Conservation (phyloP, 2,329 filamentous ascomycete species). For the Coleophoma cylindrospora region DNA sequence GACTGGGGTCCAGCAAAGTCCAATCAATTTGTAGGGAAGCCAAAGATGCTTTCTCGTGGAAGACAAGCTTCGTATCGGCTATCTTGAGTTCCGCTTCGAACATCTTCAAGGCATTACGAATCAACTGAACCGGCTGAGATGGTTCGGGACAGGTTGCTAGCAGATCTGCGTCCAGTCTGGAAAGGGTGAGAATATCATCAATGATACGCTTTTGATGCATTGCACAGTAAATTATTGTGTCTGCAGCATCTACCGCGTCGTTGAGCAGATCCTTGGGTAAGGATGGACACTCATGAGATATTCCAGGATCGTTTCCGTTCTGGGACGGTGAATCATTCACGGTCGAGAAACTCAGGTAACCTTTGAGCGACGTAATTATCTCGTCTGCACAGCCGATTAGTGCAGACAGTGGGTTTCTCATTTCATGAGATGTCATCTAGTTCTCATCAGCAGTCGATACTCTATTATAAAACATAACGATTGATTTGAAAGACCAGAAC, state of each 20-base stretch:
- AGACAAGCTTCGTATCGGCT: slow-evolving; percentile 61
- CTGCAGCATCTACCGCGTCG: slow-evolving; percentile 66
- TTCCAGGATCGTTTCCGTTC: neutral
- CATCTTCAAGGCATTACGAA: slow-evolving; percentile 67
- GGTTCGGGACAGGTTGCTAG: slow-evolving; percentile 66
- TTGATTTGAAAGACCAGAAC: neutral
- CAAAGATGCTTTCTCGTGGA: slow-evolving; percentile 59
- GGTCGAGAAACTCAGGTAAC: neutral
- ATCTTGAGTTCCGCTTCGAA: slow-evolving; percentile 70
- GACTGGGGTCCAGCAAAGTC: slow-evolving; percentile 64
- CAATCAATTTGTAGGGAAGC: slow-evolving; percentile 52
- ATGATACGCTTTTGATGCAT: slow-evolving; percentile 76
- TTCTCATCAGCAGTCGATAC: neutral
- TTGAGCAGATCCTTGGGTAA: slow-evolving; percentile 39
- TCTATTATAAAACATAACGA: slow-evolving; percentile 45
- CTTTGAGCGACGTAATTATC: slow-evolving; percentile 12
- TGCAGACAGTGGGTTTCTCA: slow-evolving; percentile 70
- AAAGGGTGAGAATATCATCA: slow-evolving; percentile 67
- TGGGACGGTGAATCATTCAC: neutral
- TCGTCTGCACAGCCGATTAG: slow-evolving; percentile 69
- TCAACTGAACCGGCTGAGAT: slow-evolving; percentile 60
- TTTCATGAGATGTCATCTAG: slow-evolving; percentile 45
- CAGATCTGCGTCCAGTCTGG: slow-evolving; percentile 70
- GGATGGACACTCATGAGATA: slow-evolving; percentile 33
- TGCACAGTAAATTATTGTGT: slow-evolving; percentile 72